Conservation (phyloP, 257 asterid species). For the Nicotiana knightiana region DNA sequence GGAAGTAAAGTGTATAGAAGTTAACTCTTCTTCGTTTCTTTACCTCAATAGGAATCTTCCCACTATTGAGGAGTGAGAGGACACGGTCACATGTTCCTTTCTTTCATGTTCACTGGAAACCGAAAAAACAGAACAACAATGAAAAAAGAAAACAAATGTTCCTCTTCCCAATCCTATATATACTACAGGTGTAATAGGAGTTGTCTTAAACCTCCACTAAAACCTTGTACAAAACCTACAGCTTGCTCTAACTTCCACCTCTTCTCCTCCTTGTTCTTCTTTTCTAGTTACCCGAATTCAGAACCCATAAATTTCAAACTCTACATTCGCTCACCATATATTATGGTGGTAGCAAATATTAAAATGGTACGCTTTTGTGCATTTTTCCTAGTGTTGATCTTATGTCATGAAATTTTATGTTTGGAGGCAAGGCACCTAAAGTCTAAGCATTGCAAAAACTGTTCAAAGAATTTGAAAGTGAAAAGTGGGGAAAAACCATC, state of each 20-base stretch:
- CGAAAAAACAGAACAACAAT: not conserved
- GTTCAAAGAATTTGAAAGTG: not conserved
- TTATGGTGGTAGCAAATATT: not conserved
- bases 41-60: conserved; percentile 20
- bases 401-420: conserved; percentile 13
- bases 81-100: not conserved
- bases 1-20: too few species aligned
- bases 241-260: not conserved
- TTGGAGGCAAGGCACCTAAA: conserved; percentile 17
- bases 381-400: conserved; percentile 9
- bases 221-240: not conserved
- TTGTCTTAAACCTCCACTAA: not conserved
- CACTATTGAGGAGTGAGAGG: conserved; percentile 14
- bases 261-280: not conserved
- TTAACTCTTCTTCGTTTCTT: not conserved
- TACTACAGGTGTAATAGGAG: not conserved
- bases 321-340: too few species aligned
- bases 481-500: not conserved
- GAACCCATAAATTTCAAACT: too few species aligned
- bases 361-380: not conserved
- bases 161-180: not conserved
- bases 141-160: not conserved
- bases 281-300: not conserved
- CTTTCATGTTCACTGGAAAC: not conserved
- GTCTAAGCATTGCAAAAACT: conserved; percentile 1